These are phyloP conservation scores for Trypanosoma theileri DNA, from an alignment of 208 protist genomes.

Conservation along the genomic window DNA sequence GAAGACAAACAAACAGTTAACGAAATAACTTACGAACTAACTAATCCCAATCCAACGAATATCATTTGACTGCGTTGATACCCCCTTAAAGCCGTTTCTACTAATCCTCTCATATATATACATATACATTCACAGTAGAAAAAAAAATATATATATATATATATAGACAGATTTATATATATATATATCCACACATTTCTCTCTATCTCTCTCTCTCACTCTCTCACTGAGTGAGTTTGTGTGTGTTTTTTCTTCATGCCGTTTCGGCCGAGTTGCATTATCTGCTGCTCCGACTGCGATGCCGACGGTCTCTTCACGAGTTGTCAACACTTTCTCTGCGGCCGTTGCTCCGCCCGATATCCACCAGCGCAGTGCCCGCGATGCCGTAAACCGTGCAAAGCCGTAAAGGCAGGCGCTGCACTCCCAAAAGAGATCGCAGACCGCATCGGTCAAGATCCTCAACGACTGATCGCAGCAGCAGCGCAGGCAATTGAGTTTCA, in stretches of 20 bases:
- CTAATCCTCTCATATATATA: not conserved
- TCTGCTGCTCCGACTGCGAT: conserved; percentile 81
- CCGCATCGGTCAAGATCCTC: conserved; percentile 45
- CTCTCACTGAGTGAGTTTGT: not conserved
- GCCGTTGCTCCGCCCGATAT: conserved; percentile 57
- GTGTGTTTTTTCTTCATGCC: conserved; percentile 35
- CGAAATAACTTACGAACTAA: no score
- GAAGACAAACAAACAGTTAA: not conserved
- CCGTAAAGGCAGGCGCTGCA: conserved; percentile 33
- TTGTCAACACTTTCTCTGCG: conserved; percentile 89
- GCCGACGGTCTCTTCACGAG: conserved; percentile 57
- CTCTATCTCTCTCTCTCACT: not conserved
- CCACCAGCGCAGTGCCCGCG: conserved; percentile 60
- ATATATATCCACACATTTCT: not conserved
- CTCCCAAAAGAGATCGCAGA: conserved; percentile 41
- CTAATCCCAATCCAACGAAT: no score
- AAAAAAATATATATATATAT: not conserved
- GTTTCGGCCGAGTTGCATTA: conserved; percentile 77
- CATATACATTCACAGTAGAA: not conserved
- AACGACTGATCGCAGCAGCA: conserved; percentile 29
- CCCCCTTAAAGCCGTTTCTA: not conserved
- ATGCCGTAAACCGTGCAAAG: conserved; percentile 58
- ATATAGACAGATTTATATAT: not conserved
- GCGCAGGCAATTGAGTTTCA: conserved; percentile 53
- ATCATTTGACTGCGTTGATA: no score